Evolutionary conservation across 208 protist species (phyloP), one percentile per base, ranked within the genome.

Genomic region (Trypanosoma avium): DNA sequence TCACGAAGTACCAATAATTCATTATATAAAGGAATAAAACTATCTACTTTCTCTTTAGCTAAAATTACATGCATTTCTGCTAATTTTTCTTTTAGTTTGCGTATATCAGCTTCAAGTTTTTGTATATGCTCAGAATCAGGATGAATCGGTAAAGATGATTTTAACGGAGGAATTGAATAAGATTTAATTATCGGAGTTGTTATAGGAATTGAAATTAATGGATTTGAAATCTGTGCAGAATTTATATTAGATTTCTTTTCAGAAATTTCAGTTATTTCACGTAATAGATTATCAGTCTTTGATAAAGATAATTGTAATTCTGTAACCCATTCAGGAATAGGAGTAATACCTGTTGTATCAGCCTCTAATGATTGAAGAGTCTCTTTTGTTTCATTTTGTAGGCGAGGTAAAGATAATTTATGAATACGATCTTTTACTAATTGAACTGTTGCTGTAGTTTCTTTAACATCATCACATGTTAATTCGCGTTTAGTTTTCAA

Each of bases 1-100:
- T 56, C 30, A n/a, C 83, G 83, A 17, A 89, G 60, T 2, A 62
- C 19, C 27, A 81, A 61, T 21, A 89, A 66, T 47, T 89, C 83
- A 40, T 73, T 69, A 61, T 89, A 89, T 8, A 89, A 60, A 5
- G 83, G 73, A 29, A 82, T 40, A 0, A 89, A 29, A 8, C 65
- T 82, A 22, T 57, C 38, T 19, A 54, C 64, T 21, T 72, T 53
- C 58, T 89, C 83, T 19, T 76, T 75, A 7, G 43, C 61, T 30
- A 83, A 71, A 19, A 89, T 60, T 7, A 79, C 35, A 43, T 69
- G 72, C 27, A 72, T 70, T 55, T 88, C 82, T 1, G 73, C 67
- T 12, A 73, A 53, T 4, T 75, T 36, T 15, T 67, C 53, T 17
- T 67, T 40, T 35, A 73, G 17, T 42, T 15, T 42, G 4, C 50